Percentiles rank a stretch among this genome's conserved stretches.
Evolutionary conservation across 1,284 basidiomycete species (phyloP).

Genomic region (Exsudoporus floridanus): DNA sequence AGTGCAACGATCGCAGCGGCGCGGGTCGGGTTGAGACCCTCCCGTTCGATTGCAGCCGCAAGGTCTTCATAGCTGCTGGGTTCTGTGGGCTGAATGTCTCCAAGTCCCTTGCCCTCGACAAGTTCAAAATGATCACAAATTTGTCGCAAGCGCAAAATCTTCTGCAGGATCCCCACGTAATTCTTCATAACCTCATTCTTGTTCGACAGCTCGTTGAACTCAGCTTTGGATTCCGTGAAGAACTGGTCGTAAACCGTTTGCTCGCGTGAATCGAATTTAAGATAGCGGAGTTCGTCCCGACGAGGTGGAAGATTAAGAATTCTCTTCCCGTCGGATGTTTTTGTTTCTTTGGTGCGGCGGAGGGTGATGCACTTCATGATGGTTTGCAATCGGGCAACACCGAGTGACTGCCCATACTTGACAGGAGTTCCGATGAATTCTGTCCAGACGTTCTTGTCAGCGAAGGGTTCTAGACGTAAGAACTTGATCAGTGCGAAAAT

Average conservation of each 20-base stretch:
- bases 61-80: constrained; percentile 70
- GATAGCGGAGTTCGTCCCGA: constrained; percentile 79
- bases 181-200: constrained; percentile 96
- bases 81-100: constrained; percentile 39
- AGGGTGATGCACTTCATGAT: constrained; percentile 98
- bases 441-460: constrained; percentile 92
- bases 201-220: constrained; percentile 83
- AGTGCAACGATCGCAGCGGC: constrained; percentile 81
- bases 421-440: constrained; percentile 90
- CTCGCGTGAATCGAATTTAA: constrained; percentile 85
- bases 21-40: constrained; percentile 78
- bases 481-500: constrained; percentile 97
- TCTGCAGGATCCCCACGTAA: constrained; percentile 96
- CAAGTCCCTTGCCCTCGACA: constrained; percentile 73
- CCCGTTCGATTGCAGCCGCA: constrained; percentile 67
- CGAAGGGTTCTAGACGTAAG: constrained; percentile 87
- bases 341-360: constrained; percentile 93
- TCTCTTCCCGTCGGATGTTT: constrained; percentile 74
- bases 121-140: constrained; percentile 97
- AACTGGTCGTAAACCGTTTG: constrained; percentile 85
- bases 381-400: constrained; percentile 90
- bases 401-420: constrained; percentile 89
- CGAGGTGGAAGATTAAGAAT: constrained; percentile 89
- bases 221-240: constrained; percentile 85
- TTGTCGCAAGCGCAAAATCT: constrained; percentile 91